Evolutionary conservation across 192 early-diverging fungal species (phyloP), one percentile per base, ranked within the genome.

Genomic region (Gamsiella multidivaricata): DNA sequence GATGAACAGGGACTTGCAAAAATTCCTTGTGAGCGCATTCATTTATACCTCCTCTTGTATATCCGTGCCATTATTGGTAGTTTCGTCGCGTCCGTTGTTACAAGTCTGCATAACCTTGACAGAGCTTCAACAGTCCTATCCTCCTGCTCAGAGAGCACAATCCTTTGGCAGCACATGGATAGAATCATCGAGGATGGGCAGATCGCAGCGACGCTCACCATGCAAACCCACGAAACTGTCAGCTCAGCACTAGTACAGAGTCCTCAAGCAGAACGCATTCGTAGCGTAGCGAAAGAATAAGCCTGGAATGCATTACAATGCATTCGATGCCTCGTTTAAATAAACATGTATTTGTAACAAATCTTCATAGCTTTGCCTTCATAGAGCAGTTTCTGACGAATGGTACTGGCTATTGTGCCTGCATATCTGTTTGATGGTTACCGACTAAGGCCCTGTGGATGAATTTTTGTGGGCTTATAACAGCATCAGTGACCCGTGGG

Each of bases 11-110:
- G n/a, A n/a, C n/a, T n/a, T n/a, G n/a, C n/a, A n/a, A n/a, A n/a
- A n/a, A n/a, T n/a, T n/a, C n/a, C n/a, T n/a, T n/a, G n/a, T n/a
- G n/a, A n/a, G n/a, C n/a, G n/a, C n/a, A n/a, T n/a, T n/a, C n/a
- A n/a, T n/a, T n/a, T n/a, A n/a, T n/a, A n/a, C n/a, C n/a, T n/a
- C n/a, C n/a, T n/a, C n/a, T n/a, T n/a, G n/a, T n/a, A n/a, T n/a
- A n/a, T n/a, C n/a, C n/a, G n/a, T n/a, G n/a, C n/a, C n/a, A n/a
- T 74, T 22, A 17, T 18, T 59, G 58, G 10, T 86, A 94, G 92
- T 59, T 83, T 94, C 54, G 91, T 92, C 5, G 92, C 90, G 8
- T 85, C 90, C 0, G 32, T 94, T 10, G 65, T 92, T 31, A 88
- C 92, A 10, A 85, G 83, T 58, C 31, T 89, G 17, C 51, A 67